Conservation (phyloP, 1,284 basidiomycete species). For the Trichosporon inkin region DNA sequence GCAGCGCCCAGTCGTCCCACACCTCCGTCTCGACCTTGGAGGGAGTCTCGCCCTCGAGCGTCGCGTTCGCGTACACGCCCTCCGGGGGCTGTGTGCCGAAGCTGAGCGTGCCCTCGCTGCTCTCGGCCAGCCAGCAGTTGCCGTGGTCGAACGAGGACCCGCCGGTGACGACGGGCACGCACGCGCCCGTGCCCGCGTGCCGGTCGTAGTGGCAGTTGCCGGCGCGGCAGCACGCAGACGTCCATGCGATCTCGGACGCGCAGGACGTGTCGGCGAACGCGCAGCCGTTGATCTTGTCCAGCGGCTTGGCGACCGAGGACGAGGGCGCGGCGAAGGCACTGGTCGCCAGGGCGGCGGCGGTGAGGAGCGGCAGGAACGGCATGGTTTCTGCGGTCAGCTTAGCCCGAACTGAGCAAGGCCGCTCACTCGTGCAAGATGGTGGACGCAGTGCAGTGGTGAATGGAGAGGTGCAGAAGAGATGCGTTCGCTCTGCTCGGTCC, state of each 20-base stretch:
- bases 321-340: not conserved
- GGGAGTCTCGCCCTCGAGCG: not conserved
- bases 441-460: too few relatives aligned
- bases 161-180: not conserved
- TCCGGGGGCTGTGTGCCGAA: not conserved
- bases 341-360: not conserved
- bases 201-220: slow-evolving; percentile 6
- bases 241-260: slow-evolving; percentile 2
- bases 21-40: not conserved
- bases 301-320: not conserved
- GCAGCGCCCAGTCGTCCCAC: slow-evolving; percentile 3
- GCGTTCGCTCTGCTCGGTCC: too few relatives aligned
- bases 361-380: not conserved
- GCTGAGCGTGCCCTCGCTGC: not conserved
- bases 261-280: slow-evolving; percentile 1
- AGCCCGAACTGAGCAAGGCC: not conserved
- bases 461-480: too few relatives aligned
- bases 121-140: not conserved
- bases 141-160: not conserved
- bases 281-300: slow-evolving; percentile 3
- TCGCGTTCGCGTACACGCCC: not conserved
- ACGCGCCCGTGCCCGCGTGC: not conserved
- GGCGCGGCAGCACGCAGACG: not conserved
- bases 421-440: too few relatives aligned
- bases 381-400: not conserved